Percentiles rank a stretch among this genome's conserved stretches.
Evolutionary conservation across 1,284 basidiomycete species (phyloP).

Genomic region (Ustilago shanxiensis): DNA sequence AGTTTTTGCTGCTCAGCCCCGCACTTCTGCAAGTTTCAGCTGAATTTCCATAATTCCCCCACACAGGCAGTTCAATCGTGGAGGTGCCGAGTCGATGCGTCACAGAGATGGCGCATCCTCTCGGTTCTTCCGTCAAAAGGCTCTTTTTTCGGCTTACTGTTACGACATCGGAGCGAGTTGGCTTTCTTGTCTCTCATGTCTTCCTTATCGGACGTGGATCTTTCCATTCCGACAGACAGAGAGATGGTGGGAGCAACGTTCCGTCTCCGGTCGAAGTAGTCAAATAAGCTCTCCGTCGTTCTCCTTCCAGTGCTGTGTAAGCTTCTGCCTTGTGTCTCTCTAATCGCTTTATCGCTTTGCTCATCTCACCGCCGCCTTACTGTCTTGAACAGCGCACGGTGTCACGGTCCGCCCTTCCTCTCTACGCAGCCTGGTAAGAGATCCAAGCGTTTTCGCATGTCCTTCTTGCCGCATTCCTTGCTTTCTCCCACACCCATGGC

Average conservation of each 20-base stretch:
- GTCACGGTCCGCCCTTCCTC: not conserved
- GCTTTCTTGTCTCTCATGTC: not conserved
- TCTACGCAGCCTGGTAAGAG: not conserved
- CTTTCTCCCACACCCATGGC: not conserved
- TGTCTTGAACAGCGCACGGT: not conserved
- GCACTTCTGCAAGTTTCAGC: constrained; percentile 1
- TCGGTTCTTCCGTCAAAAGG: not conserved
- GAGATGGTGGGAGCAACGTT: not conserved
- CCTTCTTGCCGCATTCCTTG: not conserved
- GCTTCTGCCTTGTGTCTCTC: not conserved
- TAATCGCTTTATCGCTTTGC: not conserved
- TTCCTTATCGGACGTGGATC: constrained; percentile 31
- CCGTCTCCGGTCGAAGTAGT: not conserved
- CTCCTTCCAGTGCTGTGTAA: not conserved
- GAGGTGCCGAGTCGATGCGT: not conserved
- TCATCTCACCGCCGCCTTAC: no score
- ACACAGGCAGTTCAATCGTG: not conserved
- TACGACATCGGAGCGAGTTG: constrained; percentile 7
- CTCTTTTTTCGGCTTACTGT: not conserved
- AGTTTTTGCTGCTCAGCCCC: constrained; percentile 10
- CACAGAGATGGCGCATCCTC: not conserved
- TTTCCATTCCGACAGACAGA: constrained; percentile 7
- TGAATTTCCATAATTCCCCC: not conserved
- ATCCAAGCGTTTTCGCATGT: constrained; percentile 1
- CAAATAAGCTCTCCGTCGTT: not conserved